Conservation (phyloP, 257 asterid species). For the Solanum peruvianum region DNA sequence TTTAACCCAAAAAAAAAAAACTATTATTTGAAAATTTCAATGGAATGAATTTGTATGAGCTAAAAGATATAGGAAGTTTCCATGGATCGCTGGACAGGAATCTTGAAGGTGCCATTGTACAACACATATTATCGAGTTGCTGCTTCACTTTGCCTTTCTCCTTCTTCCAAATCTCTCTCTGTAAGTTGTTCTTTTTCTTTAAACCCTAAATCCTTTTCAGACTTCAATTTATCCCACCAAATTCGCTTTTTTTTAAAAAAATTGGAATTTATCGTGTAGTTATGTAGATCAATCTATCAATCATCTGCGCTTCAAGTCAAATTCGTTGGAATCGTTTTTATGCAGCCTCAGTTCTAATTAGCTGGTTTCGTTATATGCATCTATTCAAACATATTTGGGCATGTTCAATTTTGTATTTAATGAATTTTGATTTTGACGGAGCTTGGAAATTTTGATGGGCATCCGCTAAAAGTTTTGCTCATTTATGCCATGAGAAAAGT, state of each 20-base stretch:
- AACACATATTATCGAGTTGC: conserved; percentile 55
- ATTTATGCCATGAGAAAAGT: too few species aligned
- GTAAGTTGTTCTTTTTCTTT: conserved; percentile 27
- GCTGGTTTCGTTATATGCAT: neutral
- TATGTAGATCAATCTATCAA: neutral
- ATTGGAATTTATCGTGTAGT: too few species aligned
- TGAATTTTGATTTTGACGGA: neutral
- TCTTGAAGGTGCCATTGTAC: conserved; percentile 58
- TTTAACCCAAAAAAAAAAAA: too few species aligned
- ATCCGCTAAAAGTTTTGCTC: neutral
- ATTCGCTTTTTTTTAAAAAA: neutral
- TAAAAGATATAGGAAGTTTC: neutral
- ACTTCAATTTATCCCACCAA: neutral
- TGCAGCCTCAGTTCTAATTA: neutral
- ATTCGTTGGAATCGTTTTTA: neutral
- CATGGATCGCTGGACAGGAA: conserved; percentile 91
- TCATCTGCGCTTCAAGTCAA: neutral
- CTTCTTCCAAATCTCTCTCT: conserved; percentile 37
- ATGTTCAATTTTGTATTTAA: neutral
- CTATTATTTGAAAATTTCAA: too few species aligned
- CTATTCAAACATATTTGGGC: neutral
- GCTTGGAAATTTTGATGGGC: neutral
- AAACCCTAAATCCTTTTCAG: neutral
- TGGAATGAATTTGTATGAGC: too few species aligned
- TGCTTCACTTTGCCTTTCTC: conserved; percentile 65